These are phyloP conservation scores for Epithemia pelagica DNA, from an alignment of 108 stramenopile genomes.

Conservation along the genomic window DNA sequence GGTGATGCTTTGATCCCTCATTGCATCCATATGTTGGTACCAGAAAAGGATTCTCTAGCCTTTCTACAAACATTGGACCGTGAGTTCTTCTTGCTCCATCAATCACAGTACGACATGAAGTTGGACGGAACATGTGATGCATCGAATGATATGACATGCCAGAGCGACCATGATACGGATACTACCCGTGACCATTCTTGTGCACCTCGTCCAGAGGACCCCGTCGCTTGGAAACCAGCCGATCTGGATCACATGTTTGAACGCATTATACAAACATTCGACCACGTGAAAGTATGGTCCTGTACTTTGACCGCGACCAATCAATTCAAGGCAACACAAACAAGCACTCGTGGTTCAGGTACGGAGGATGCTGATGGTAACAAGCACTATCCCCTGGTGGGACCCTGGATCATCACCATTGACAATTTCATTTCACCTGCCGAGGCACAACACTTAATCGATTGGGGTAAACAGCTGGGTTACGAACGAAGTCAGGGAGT, in stretches of 20 bases:
- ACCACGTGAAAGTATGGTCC: background rate
- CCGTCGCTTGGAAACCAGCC: constrained; percentile 46
- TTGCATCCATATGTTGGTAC: too few species aligned
- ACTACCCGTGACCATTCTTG: background rate
- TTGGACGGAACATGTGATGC: too few species aligned
- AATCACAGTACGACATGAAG: too few species aligned
- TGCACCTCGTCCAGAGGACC: background rate
- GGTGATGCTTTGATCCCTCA: too few species aligned
- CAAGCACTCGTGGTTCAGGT: background rate
- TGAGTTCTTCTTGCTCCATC: too few species aligned
- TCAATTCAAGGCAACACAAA: too few species aligned
- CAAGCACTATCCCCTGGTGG: background rate
- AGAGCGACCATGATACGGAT: too few species aligned
- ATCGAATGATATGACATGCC: too few species aligned
- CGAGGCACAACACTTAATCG: constrained; percentile 66
- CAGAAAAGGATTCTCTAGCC: too few species aligned
- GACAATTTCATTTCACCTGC: constrained; percentile 73
- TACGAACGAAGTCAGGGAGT: constrained; percentile 79
- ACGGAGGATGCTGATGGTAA: background rate
- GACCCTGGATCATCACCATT: constrained; percentile 82
- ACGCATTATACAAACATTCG: constrained; percentile 17
- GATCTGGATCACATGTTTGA: constrained; percentile 66
- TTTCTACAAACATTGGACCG: too few species aligned
- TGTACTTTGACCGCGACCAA: constrained; percentile 20
- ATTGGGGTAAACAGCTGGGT: constrained; percentile 48